phyloP scores from a whole-genome alignment of 2,329 filamentous ascomycete genomes.

The Penicillium nordicum region DNA sequence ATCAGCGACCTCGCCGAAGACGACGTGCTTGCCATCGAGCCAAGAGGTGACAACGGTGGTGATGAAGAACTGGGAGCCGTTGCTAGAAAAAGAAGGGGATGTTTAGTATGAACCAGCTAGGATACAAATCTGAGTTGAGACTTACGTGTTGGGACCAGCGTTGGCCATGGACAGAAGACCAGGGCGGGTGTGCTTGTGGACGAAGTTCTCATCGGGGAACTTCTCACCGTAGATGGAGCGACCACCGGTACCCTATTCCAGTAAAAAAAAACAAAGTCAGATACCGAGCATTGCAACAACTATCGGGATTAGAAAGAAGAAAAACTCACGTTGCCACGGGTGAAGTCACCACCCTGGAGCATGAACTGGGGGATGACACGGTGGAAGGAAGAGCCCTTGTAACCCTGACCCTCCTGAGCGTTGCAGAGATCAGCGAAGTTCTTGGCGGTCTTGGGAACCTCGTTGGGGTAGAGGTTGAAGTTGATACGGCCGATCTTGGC shows the following conservation, averaged over 20 bases:
- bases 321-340: conserved; percentile 75
- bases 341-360: conserved; percentile 96
- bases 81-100: conserved; percentile 38
- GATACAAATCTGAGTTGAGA: conserved; percentile 2
- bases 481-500: conserved; percentile 75
- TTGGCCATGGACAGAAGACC: conserved; percentile 94
- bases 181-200: conserved; percentile 66
- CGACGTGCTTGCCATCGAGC: conserved; percentile 68
- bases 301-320: background rate
- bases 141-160: conserved; percentile 85
- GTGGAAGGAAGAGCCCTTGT: conserved; percentile 82
- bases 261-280: conserved; percentile 11
- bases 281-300: background rate
- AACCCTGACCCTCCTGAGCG: conserved; percentile 75
- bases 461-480: conserved; percentile 82
- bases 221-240: conserved; percentile 95
- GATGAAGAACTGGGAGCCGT: conserved; percentile 71
- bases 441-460: conserved; percentile 80
- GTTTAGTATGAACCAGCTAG: conserved; percentile 1
- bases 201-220: conserved; percentile 92
- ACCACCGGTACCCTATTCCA: conserved; percentile 73
- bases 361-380: conserved; percentile 91
- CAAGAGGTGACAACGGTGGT: conserved; percentile 65
- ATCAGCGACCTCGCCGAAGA: conserved; percentile 63
- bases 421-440: conserved; percentile 87